These are phyloP conservation scores for Dalbergia cochinchinensis DNA, from an alignment of 306 rosid genomes.

Conservation along the genomic window DNA sequence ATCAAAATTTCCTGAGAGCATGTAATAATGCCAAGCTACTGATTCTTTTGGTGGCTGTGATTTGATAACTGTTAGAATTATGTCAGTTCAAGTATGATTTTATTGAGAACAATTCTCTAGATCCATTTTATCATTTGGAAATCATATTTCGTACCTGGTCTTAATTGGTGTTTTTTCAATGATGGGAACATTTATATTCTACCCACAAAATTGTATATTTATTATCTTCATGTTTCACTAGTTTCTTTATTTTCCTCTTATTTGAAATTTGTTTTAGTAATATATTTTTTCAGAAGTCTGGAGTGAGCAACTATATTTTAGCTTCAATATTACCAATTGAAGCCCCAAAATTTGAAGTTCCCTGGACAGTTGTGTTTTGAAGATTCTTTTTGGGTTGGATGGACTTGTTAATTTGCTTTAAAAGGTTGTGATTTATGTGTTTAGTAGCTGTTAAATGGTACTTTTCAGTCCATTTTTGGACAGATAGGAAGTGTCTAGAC, in stretches of 20 bases:
- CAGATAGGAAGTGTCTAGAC: slow-evolving; percentile 8
- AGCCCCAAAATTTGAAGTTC: slow-evolving; percentile 23
- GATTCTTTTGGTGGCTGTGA: slow-evolving; percentile 30
- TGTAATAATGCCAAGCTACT: slow-evolving; percentile 54
- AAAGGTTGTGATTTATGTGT: slow-evolving; percentile 17
- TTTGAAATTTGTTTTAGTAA: slow-evolving; percentile 20
- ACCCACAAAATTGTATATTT: neutral
- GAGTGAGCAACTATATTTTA: neutral
- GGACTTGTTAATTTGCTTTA: neutral
- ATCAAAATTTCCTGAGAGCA: slow-evolving; percentile 55
- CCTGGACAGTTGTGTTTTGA: neutral
- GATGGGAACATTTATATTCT: neutral
- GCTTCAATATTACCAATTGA: slow-evolving; percentile 14
- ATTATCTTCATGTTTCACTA: neutral
- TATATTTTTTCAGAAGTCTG: neutral
- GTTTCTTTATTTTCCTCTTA: neutral
- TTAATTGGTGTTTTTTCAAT: slow-evolving; percentile 24
- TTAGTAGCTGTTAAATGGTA: neutral
- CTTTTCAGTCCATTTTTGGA: neutral
- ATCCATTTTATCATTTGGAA: slow-evolving; percentile 6
- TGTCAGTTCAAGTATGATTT: slow-evolving; percentile 15
- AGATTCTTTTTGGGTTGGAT: slow-evolving; percentile 26
- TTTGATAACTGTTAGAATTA: slow-evolving; percentile 6
- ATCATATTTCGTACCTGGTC: slow-evolving; percentile 12
- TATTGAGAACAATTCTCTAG: slow-evolving; percentile 29